These are phyloP conservation scores for Stipa capillata DNA, from an alignment of 176 grass and related monocot species.

Conservation along the genomic window DNA sequence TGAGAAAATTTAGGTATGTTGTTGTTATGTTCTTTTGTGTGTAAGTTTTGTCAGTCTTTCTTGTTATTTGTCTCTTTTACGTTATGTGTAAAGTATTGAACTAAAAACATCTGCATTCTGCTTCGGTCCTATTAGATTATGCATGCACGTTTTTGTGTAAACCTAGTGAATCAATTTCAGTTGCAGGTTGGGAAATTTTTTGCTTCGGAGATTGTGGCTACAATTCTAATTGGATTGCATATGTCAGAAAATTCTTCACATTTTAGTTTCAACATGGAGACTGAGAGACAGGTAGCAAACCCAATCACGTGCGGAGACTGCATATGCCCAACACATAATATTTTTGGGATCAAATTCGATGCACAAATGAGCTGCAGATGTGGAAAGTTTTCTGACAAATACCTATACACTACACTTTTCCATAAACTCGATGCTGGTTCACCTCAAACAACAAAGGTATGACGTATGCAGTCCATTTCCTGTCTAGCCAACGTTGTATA, in stretches of 20 bases:
- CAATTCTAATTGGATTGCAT: slow-evolving; percentile 6
- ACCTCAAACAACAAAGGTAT: slow-evolving; percentile 20
- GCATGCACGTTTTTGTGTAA: background rate
- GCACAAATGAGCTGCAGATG: slow-evolving; percentile 1
- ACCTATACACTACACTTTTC: background rate
- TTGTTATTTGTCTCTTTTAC: background rate
- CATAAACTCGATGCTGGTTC: slow-evolving; percentile 2
- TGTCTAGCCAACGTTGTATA: background rate
- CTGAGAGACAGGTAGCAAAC: background rate
- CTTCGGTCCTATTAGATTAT: background rate
- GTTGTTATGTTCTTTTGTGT: background rate
- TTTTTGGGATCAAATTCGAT: slow-evolving; percentile 7
- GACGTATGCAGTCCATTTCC: background rate
- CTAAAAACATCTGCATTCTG: background rate
- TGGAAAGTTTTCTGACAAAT: background rate
- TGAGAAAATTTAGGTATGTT: background rate
- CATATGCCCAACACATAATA: slow-evolving; percentile 11
- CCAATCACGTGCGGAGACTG: background rate
- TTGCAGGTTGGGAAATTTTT: background rate
- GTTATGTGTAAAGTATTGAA: background rate
- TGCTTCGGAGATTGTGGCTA: background rate
- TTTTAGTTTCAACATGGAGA: background rate
- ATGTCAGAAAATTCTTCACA: background rate
- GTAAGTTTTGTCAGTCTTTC: background rate
- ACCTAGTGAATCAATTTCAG: background rate